These are phyloP conservation scores for Aspergillus pseudoviridinutans DNA, from an alignment of 2,329 filamentous ascomycete species.

Conservation along the genomic window DNA sequence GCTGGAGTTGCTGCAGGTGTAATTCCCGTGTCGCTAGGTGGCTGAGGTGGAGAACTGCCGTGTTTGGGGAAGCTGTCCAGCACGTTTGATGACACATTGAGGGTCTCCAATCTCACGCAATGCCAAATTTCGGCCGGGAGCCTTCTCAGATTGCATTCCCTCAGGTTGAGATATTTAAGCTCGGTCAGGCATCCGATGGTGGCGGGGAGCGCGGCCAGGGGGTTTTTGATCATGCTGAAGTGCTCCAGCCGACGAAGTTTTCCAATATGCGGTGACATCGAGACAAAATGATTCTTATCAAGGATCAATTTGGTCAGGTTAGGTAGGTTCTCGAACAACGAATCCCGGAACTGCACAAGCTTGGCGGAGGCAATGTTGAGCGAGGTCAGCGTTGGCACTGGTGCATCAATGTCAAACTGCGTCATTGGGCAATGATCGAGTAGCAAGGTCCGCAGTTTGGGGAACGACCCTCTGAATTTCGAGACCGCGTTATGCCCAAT, in stretches of 20 bases:
- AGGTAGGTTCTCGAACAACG: slow-evolving; percentile 79
- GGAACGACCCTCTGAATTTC: slow-evolving; percentile 83
- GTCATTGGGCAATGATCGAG: slow-evolving; percentile 95
- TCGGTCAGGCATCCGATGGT: slow-evolving; percentile 87
- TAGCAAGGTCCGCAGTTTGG: slow-evolving; percentile 75
- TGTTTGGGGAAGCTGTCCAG: slow-evolving; percentile 88
- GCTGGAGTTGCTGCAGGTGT: slow-evolving; percentile 46
- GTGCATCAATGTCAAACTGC: slow-evolving; percentile 75
- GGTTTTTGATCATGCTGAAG: slow-evolving; percentile 91
- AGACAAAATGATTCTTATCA: slow-evolving; percentile 94
- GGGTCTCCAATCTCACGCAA: slow-evolving; percentile 80
- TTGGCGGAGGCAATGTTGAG: slow-evolving; percentile 91
- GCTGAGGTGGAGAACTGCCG: slow-evolving; percentile 59
- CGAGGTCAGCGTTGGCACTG: slow-evolving; percentile 76
- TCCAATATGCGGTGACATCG: slow-evolving; percentile 79
- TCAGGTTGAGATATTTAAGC: slow-evolving; percentile 78
- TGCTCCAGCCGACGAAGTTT: slow-evolving; percentile 79
- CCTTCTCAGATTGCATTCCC: slow-evolving; percentile 88
- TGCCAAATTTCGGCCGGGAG: slow-evolving; percentile 95
- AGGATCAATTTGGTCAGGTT: slow-evolving; percentile 84
- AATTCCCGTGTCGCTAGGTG: slow-evolving; percentile 48
- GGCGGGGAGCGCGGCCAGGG: slow-evolving; percentile 73
- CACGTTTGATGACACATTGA: slow-evolving; percentile 95
- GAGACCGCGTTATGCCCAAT: slow-evolving; percentile 92
- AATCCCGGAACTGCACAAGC: slow-evolving; percentile 79